Base-by-base conservation (phyloP, 208 protist genomes). In the Porcisia deanei region DNA sequence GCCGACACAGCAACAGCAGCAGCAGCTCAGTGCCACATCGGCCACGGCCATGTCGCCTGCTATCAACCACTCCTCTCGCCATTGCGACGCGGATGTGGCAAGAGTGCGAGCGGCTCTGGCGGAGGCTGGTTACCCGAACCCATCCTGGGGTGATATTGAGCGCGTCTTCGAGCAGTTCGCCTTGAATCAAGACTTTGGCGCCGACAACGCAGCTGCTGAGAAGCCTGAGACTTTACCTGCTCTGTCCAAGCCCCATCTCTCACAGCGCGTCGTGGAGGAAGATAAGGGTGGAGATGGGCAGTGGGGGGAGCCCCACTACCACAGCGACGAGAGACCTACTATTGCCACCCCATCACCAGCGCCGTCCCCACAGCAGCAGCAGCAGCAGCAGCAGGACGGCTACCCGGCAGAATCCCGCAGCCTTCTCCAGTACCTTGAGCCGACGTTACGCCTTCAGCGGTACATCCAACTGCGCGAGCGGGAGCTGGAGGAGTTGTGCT, bases 21-120 rank as follows among this genome's bases (percentile, higher is more conserved):
- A 20, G 96, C 98, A 99, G 92, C 92, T 98, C 72, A 98, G 98
- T 67, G 99, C 99, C 85, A 87, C 98, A 37, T 99, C 99, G 30
- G 95, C 99, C 79, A 94, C 71, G 30, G 7, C 71, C 53, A 39
- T 39, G 43, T 59, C 43, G 39, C 43, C 47, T 49, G 39, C 6
- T n/a, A 72, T 45, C 61, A 34, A 0, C 61, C 30, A 6, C 61
- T 3, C 39, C 61, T 49, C 37, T n/a, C 39, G 45, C 20, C 80
- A 88, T 79, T 77, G 66, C 14, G 78, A 75, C 10, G 67, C 73
- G 7, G 79, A 90, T 54, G 72, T 90, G 10, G 69, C 76, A n/a
- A 73, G 85, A 10, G 91, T 87, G 45, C 71, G 81, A 3, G 77
- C 84, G 22, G 83, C 84, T 37, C 80, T 93, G 41, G 80, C 79